Evolutionary conservation across 371 early-diverging fungal species (phyloP).

Genomic region (Fennellomyces sp.): DNA sequence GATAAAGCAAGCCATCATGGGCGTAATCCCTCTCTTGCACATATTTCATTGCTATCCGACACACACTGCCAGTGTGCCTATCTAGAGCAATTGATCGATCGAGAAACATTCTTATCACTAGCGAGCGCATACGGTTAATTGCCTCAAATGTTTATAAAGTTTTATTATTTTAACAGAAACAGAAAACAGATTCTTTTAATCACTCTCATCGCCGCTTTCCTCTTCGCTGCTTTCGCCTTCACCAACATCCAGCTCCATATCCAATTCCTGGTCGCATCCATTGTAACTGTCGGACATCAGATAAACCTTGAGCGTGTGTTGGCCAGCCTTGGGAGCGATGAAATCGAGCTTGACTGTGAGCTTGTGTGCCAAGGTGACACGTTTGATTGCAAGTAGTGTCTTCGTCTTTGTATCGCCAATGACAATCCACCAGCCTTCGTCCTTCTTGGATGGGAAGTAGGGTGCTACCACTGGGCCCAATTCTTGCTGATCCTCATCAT

Average conservation of each 20-base stretch:
- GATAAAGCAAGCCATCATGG: too few relatives aligned
- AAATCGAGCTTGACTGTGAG: conserved; percentile 82
- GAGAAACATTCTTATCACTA: too few relatives aligned
- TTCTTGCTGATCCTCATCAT: conserved; percentile 63
- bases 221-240: conserved; percentile 58
- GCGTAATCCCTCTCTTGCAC: too few relatives aligned
- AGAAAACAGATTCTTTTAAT: too few relatives aligned
- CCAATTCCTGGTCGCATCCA: conserved; percentile 95
- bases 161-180: too few relatives aligned
- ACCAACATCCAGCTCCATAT: conserved; percentile 71
- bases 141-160: too few relatives aligned
- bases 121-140: too few relatives aligned
- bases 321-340: conserved; percentile 73
- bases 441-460: conserved; percentile 89
- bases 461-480: conserved; percentile 87
- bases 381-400: conserved; percentile 87
- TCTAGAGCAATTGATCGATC: too few relatives aligned
- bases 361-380: conserved; percentile 75
- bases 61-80: too few relatives aligned
- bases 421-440: conserved; percentile 98
- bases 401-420: conserved; percentile 83
- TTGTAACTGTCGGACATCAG: conserved; percentile 93
- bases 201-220: too few relatives aligned
- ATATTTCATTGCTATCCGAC: too few relatives aligned
- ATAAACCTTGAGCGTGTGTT: conserved; percentile 75